Percentiles rank a stretch among this genome's conserved stretches.
Evolutionary conservation across 345 rosid species (phyloP).

Genomic region (Crucihimalaya himalaica): DNA sequence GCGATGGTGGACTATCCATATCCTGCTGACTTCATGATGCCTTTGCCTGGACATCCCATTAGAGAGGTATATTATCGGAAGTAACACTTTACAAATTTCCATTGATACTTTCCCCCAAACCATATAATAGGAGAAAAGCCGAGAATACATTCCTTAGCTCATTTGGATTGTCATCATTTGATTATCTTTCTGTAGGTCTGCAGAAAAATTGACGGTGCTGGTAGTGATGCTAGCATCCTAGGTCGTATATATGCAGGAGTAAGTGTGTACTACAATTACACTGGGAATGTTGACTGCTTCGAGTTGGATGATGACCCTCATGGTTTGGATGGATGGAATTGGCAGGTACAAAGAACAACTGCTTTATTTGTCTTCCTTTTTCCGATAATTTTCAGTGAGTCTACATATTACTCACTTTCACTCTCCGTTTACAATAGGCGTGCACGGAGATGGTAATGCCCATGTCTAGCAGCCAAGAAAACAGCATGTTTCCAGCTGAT

Average conservation of each 20-base stretch:
- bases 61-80: conserved; percentile 59
- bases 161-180: not conserved
- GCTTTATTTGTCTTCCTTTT: conserved; percentile 1
- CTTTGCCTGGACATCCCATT: conserved; percentile 93
- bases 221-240: conserved; percentile 53
- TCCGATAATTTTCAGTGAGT: not conserved
- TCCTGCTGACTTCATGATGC: conserved; percentile 84
- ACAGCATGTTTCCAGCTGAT: conserved; percentile 70
- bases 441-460: conserved; percentile 98
- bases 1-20: conserved; percentile 95
- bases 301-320: conserved; percentile 95
- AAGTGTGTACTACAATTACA: conserved; percentile 76
- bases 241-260: conserved; percentile 76
- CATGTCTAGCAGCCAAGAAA: conserved; percentile 65
- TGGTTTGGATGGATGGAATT: conserved; percentile 89
- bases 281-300: conserved; percentile 72
- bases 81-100: not conserved
- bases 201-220: conserved; percentile 66
- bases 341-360: conserved; percentile 62
- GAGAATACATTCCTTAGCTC: not conserved
- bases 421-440: conserved; percentile 49
- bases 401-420: not conserved
- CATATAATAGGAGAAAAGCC: not conserved
- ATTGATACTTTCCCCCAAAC: too few relatives aligned
- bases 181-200: conserved; percentile 56